Base-by-base conservation (phyloP, 2,329 filamentous ascomycete species). In the Trichoderma atrobrunneum region DNA sequence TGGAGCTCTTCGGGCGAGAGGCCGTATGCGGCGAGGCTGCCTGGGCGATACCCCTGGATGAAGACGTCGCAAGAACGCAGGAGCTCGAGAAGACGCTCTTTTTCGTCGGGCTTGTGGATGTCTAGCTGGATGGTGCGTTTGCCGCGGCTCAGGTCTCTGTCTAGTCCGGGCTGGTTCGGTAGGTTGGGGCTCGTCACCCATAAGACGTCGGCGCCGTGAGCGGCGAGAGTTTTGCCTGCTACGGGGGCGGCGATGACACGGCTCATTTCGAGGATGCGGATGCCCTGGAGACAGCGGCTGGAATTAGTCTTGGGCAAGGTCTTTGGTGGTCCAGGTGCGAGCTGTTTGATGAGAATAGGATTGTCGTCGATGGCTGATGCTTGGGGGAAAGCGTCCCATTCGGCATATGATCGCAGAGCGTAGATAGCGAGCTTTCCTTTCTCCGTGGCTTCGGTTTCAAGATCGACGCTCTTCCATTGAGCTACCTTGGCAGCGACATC, bases 171-270 rank as follows among this genome's bases (percentile, higher is more conserved):
- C 0, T 92, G 86, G 73, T 92, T 90, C 1, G 88, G 87, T 8
- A 93, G 83, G 39, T 86, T 84, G 0, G 89, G 87, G 3, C 87
- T 88, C 2, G 91, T 93, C 51, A 93, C 84, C 77, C 92, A 91
- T 73, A 93, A 84, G 1, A 94, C 91, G 68, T 90, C 87, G 10
- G 92, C 92, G 10, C 92, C 92, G 77, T 93, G 90, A 65, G 92
- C 91, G 21, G 91, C 91, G 1, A 94, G 85, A 0, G 88, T 88
- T 54, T 89, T 87, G 12, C 89, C 88, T 70, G 92, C 90, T 1
- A 90, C 87, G 12, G 91, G 91, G 0, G 90, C 91, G 12, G 91
- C 91, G 73, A 94, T 92, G 72, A 93, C 89, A 21, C 91, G 88
- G 76, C 90, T 92, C 64, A 93, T 82, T 78, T 94, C 92, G 7